Percentiles rank a stretch among this genome's conserved stretches.
Conservation (phyloP, 257 asterid genomes). For the Linderniella brevidens region DNA sequence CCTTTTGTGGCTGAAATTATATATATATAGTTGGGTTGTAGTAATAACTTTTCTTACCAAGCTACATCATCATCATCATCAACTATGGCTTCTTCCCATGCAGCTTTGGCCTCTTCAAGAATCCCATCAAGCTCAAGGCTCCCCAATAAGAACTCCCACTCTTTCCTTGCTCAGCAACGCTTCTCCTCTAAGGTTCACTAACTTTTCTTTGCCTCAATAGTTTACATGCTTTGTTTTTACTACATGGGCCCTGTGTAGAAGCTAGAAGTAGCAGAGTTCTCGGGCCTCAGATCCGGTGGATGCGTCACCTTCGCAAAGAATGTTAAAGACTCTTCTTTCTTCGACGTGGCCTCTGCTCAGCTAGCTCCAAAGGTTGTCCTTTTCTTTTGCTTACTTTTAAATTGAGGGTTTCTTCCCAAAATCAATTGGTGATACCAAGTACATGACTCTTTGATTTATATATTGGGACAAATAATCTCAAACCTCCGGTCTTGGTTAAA, state of each 20-base stretch:
- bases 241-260: constrained; percentile 13
- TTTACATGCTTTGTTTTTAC: not conserved
- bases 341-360: constrained; percentile 36
- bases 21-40: too few species aligned
- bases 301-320: constrained; percentile 22
- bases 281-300: constrained; percentile 37
- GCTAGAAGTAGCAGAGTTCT: constrained; percentile 39
- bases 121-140: constrained; percentile 52
- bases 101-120: constrained; percentile 85
- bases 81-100: constrained; percentile 69
- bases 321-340: constrained; percentile 30
- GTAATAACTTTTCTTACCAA: too few species aligned
- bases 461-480: too few species aligned
- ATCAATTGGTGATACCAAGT: too few species aligned
- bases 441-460: too few species aligned
- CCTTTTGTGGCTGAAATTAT: too few species aligned
- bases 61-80: constrained; percentile 16
- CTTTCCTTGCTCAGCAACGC: constrained; percentile 53
- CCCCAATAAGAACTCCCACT: constrained; percentile 31
- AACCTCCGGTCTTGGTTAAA: too few species aligned
- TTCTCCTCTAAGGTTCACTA: constrained; percentile 51
- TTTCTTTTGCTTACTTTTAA: not conserved
- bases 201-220: not conserved
- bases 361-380: constrained; percentile 25
- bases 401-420: too few species aligned